Evolutionary conservation across 2,329 filamentous ascomycete genomes (phyloP), one percentile per base, ranked within the genome.

Genomic region (Calonectria crousiana): DNA sequence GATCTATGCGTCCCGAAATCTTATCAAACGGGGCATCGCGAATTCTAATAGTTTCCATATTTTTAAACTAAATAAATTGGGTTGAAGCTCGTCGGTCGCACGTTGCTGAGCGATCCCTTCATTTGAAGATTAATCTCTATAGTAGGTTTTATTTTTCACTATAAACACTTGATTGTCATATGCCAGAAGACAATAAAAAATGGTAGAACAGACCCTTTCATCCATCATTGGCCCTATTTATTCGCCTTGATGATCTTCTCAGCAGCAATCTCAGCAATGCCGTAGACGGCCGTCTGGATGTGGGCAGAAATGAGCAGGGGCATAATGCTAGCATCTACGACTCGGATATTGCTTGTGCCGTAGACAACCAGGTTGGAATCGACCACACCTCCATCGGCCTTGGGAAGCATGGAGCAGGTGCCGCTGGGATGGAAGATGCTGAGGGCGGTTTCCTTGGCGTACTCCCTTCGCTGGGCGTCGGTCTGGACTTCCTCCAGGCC

Each of bases 211-310:
- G 2, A n/a, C 20, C 6, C 4, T 47, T 23, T 23, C 5, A 47
- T 47, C 44, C n/a, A 47, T 47, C 10, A 23, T 23, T 47, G 4
- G 4, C 44, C 14, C 23, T 13, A 62, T 28, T 41, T 20, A n/a
- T 49, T 44, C 3, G 58, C 41, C 78, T 51, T 47, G 9, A 80
- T 80, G 5, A 84, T 82, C 5, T 78, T 72, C 20, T 80, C 73
- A 14, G 85, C 81, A 16, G 83, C 82, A 78, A 87, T 89, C 80
- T 91, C 90, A 11, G 84, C 89, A 73, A 90, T 83, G 80, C 88
- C 89, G 72, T 90, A 90, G 0, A 90, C 87, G 0, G 86, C 85
- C 41, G 88, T 89, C 77, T 90, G 88, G 26, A 89, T 88, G 18
- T 89, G 84, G 0, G 77, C 87, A 83, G 81, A 88, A 81, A 73